Evolutionary conservation across 176 grass and related monocot species (phyloP).

Genomic region (Oryza longistaminata): DNA sequence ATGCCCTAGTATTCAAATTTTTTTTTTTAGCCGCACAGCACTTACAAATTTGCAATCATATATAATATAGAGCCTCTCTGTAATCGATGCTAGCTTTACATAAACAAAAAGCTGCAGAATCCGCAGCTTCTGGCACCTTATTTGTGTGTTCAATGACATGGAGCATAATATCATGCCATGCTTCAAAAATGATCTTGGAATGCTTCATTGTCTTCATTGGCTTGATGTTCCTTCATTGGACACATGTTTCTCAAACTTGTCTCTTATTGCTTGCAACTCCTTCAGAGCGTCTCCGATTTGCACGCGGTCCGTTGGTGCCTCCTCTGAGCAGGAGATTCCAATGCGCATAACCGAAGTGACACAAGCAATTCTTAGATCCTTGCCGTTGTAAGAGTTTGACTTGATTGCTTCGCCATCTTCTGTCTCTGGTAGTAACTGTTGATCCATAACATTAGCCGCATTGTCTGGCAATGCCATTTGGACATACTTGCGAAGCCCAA

Average conservation of each 20-base stretch:
- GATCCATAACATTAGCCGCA: neutral
- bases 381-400: neutral
- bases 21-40: too few relatives aligned
- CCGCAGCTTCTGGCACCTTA: too few relatives aligned
- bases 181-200: neutral
- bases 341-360: neutral
- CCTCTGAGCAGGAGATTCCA: slow-evolving; percentile 22
- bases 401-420: neutral
- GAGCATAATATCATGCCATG: too few relatives aligned
- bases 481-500: slow-evolving; percentile 22
- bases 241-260: slow-evolving; percentile 17
- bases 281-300: slow-evolving; percentile 27
- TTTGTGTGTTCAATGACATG: too few relatives aligned
- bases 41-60: too few relatives aligned
- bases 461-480: slow-evolving; percentile 30
- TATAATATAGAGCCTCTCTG: too few relatives aligned
- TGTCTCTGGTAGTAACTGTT: neutral
- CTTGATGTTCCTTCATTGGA: neutral
- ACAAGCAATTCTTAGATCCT: slow-evolving; percentile 1
- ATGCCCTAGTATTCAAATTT: too few relatives aligned
- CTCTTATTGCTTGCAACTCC: slow-evolving; percentile 18
- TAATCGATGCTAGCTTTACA: too few relatives aligned
- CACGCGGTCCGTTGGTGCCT: neutral
- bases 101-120: too few relatives aligned
- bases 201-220: neutral